phyloP scores from a whole-genome alignment of 2,329 filamentous ascomycete genomes.

The Aciculosporium take region DNA sequence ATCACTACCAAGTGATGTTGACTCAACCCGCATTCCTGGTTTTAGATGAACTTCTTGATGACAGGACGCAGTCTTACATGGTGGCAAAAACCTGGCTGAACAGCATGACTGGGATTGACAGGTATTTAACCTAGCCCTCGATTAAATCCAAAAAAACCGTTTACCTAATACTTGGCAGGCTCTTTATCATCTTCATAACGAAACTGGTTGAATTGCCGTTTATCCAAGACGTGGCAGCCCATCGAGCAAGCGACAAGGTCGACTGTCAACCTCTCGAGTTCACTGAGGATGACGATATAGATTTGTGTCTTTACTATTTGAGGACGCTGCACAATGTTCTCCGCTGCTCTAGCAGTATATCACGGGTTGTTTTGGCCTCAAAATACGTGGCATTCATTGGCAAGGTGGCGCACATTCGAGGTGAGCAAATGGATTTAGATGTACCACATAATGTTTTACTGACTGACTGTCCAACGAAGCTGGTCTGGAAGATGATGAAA shows the following conservation, averaged over 20 bases:
- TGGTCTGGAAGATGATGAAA: slow-evolving; percentile 35
- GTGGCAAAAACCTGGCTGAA: slow-evolving; percentile 72
- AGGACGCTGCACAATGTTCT: slow-evolving; percentile 61
- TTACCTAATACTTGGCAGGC: slow-evolving; percentile 21
- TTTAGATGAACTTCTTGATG: slow-evolving; percentile 62
- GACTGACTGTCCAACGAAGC: slow-evolving; percentile 24
- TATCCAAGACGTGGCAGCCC: slow-evolving; percentile 16
- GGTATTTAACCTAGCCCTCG: slow-evolving; percentile 26
- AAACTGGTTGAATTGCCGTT: slow-evolving; percentile 44
- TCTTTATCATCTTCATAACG: slow-evolving; percentile 46
- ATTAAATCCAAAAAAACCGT: not conserved
- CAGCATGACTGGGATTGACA: slow-evolving; percentile 46
- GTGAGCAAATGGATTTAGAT: slow-evolving; percentile 27
- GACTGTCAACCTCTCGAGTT: slow-evolving; percentile 15
- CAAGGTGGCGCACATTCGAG: slow-evolving; percentile 22
- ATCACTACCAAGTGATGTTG: slow-evolving; percentile 59
- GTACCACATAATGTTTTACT: not conserved
- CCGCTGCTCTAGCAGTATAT: slow-evolving; percentile 47
- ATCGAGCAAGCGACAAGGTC: slow-evolving; percentile 8
- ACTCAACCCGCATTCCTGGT: slow-evolving; percentile 69
- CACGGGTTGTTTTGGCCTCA: slow-evolving; percentile 56
- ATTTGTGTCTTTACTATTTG: slow-evolving; percentile 66
- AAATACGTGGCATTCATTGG: slow-evolving; percentile 27
- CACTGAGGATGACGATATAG: slow-evolving; percentile 51
- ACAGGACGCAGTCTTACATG: slow-evolving; percentile 59